Evolutionary conservation across 192 early-diverging fungal genomes (phyloP).

Genomic region (Backusella mclennaniae): DNA sequence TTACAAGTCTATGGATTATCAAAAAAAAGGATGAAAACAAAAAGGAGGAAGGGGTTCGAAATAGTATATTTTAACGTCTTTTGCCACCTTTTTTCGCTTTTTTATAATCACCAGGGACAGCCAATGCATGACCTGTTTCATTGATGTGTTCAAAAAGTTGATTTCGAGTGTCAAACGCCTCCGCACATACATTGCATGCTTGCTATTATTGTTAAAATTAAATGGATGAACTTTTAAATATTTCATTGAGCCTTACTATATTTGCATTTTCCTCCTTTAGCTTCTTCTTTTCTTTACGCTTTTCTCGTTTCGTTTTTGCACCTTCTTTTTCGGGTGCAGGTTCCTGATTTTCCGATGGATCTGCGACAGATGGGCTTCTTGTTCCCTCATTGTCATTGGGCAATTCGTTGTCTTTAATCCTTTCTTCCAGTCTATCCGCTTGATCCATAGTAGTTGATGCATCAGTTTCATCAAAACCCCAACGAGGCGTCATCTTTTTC

Average conservation of each 20-base stretch:
- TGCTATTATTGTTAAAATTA: slow-evolving; percentile 7
- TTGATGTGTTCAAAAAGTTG: slow-evolving; percentile 89
- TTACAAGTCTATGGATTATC: no score
- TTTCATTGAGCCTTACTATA: not conserved
- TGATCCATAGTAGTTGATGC: slow-evolving; percentile 24
- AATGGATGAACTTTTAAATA: not conserved
- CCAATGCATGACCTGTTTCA: slow-evolving; percentile 80
- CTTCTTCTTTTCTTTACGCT: slow-evolving; percentile 58
- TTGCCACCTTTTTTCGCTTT: slow-evolving; percentile 15
- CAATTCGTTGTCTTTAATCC: slow-evolving; percentile 19
- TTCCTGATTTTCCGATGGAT: slow-evolving; percentile 14
- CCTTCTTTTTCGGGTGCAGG: slow-evolving; percentile 25
- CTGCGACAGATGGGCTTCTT: not conserved
- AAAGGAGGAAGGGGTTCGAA: not conserved
- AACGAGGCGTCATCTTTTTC: slow-evolving; percentile 44
- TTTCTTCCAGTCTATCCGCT: slow-evolving; percentile 22
- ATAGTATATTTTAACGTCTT: not conserved
- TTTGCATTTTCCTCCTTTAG: slow-evolving; percentile 50
- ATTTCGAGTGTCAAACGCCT: slow-evolving; percentile 74
- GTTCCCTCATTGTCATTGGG: no score
- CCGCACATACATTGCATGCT: slow-evolving; percentile 79
- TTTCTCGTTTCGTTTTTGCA: slow-evolving; percentile 52
- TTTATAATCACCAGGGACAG: slow-evolving; percentile 11
- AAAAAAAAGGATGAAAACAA: no score
- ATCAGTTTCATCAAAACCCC: slow-evolving; percentile 36